phyloP scores from a whole-genome alignment of 2,329 filamentous ascomycete genomes.

The Fusarium multiceps region DNA sequence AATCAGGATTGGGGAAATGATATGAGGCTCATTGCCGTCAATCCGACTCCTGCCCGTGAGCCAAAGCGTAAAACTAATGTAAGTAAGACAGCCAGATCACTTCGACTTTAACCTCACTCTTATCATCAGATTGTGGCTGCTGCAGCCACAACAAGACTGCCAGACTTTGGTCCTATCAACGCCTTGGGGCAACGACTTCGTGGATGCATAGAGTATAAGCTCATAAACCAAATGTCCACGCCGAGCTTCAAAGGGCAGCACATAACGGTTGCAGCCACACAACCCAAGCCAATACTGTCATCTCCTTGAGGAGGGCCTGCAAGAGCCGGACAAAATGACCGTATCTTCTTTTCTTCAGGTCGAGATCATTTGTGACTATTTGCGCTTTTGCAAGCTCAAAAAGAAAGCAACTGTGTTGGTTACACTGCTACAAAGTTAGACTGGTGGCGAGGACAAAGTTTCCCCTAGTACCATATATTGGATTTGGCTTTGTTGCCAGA shows the following conservation, averaged over 20 bases:
- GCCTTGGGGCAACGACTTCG: constrained; percentile 63
- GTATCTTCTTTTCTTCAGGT: not conserved
- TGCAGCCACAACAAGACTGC: not conserved
- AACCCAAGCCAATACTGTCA: constrained; percentile 89
- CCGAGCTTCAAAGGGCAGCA: constrained; percentile 66
- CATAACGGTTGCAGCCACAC: constrained; percentile 70
- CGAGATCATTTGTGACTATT: not conserved
- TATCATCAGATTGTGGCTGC: constrained; percentile 13
- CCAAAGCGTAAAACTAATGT: constrained; percentile 11
- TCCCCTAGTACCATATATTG: not conserved
- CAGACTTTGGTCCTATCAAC: constrained; percentile 1
- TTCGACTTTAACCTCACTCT: constrained; percentile 3
- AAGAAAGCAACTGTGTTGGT: not conserved
- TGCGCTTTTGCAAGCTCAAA: not conserved
- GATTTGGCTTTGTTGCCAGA: not conserved
- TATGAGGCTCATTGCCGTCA: constrained; percentile 4
- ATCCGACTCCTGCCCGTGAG: not conserved
- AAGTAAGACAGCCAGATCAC: constrained; percentile 18
- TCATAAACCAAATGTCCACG: constrained; percentile 65
- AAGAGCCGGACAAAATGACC: not conserved
- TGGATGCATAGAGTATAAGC: constrained; percentile 69
- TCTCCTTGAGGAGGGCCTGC: constrained; percentile 72
- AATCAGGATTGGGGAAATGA: not conserved
- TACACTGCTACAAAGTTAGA: not conserved
- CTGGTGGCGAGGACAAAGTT: not conserved